These are phyloP conservation scores for Scytalidium sp. DNA, from an alignment of 2,329 filamentous ascomycete genomes.

Conservation along the genomic window DNA sequence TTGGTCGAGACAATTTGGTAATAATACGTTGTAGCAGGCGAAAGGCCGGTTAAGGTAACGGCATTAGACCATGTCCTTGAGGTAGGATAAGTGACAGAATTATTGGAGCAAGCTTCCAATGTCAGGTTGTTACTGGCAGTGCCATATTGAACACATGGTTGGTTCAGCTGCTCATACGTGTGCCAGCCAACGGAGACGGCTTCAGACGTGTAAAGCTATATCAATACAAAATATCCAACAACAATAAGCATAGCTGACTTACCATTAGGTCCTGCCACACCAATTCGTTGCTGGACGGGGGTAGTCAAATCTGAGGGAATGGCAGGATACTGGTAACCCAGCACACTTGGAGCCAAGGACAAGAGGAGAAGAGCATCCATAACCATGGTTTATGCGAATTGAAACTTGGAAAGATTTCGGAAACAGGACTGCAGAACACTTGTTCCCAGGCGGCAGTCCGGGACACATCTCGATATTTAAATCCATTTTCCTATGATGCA, in stretches of 20 bases:
- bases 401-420: too few relatives aligned
- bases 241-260: not conserved
- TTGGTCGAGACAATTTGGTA: conserved; percentile 58
- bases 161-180: conserved; percentile 26
- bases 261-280: not conserved
- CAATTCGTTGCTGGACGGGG: not conserved
- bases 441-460: too few relatives aligned
- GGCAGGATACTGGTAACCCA: too few relatives aligned
- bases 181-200: conserved; percentile 32
- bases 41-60: conserved; percentile 43
- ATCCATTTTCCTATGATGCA: too few relatives aligned
- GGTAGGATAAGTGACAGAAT: conserved; percentile 47
- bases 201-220: conserved; percentile 6
- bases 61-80: conserved; percentile 53
- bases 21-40: conserved; percentile 54
- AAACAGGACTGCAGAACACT: too few relatives aligned
- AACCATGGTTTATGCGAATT: too few relatives aligned
- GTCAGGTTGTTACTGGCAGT: conserved; percentile 35
- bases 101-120: conserved; percentile 40
- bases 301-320: not conserved
- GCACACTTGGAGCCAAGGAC: too few relatives aligned
- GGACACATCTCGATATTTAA: too few relatives aligned
- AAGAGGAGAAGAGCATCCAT: too few relatives aligned
- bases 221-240: not conserved
- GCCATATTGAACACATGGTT: conserved; percentile 52